Base-by-base conservation (phyloP, 73 alveolate species). In the Paramecium sonneborni region DNA sequence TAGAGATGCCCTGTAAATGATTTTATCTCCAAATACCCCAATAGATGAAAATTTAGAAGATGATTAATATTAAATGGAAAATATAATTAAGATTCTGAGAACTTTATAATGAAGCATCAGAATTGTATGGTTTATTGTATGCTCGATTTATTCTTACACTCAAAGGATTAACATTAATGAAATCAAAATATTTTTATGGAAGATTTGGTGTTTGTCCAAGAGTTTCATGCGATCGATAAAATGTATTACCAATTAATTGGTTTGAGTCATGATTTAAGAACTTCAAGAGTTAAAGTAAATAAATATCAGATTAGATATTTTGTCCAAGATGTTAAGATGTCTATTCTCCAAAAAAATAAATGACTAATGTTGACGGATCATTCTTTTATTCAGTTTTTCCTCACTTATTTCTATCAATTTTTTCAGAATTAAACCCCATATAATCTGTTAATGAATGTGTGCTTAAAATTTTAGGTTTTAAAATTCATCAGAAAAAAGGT, bases 341-440 rank as follows among this genome's bases (percentile, higher is more conserved):
- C 30, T 94, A 94, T 92, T 68, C 89, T 39, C 97, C 97, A 10
- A 94, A 96, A 67, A 92, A 93, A 90, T 92, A 96, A 85, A 86
- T 92, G 70, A 92, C 94, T 43, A 98, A 96, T 94, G 94, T 97
- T 57, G 99, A 97, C 93, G 99, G 99, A 8, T 97, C 99, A 48
- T 97, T 96, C 91, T 97, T 97, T 91, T 98, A 98, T 58, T 62
- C 96, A 1, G 85, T 95, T 30, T 94, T 96, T 85, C 97, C 98
- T 32, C 94, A 93, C 62, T 12, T 93, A 9, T 93, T 93, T 37
- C 20, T 93, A 39, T 79, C 69, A 23, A 76, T 79, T 14, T 79
- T 79, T 43, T 26, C 90, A 10, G 90, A 79, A 79, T 24, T 79
- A 26, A 39, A 37, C 20, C 90, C 90, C 8, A 79, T 46, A 21